Conservation (phyloP, 768 basidiomycete genomes). For the Lactarius pseudohatsudake region DNA sequence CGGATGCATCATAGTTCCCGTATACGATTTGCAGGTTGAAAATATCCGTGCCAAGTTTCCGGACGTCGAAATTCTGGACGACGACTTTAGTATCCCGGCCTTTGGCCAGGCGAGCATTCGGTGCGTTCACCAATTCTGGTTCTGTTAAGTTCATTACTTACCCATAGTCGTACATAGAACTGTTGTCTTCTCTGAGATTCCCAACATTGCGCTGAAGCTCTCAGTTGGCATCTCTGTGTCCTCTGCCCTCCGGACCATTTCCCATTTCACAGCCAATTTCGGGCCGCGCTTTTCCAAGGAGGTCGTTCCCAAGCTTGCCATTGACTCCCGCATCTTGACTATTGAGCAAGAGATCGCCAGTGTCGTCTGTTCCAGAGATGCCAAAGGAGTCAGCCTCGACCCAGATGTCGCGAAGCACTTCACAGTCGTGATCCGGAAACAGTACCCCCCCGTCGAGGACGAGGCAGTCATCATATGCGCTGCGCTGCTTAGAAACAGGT, state of each 20-base stretch:
- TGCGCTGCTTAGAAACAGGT: conserved; percentile 54
- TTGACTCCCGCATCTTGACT: conserved; percentile 43
- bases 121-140: conserved; percentile 34
- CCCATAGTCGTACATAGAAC: conserved; percentile 37
- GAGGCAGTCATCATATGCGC: conserved; percentile 52
- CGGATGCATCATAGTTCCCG: conserved; percentile 44
- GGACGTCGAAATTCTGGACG: conserved; percentile 43
- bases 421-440: conserved; percentile 49
- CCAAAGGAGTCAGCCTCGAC: conserved; percentile 34
- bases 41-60: conserved; percentile 47
- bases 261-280: conserved; percentile 57
- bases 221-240: conserved; percentile 58
- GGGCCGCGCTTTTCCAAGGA: conserved; percentile 55
- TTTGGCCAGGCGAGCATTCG: conserved; percentile 55
- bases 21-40: conserved; percentile 53
- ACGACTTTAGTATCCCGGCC: conserved; percentile 44
- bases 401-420: conserved; percentile 54
- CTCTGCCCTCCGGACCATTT: conserved; percentile 56
- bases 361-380: conserved; percentile 41
- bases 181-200: conserved; percentile 46
- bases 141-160: not conserved
- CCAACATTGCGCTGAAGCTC: conserved; percentile 49
- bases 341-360: conserved; percentile 53
- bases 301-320: conserved; percentile 48
- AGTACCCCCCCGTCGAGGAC: conserved; percentile 40